These are phyloP conservation scores for Gracilaria gracilis DNA, from an alignment of 23 red algal species.

Conservation along the genomic window DNA sequence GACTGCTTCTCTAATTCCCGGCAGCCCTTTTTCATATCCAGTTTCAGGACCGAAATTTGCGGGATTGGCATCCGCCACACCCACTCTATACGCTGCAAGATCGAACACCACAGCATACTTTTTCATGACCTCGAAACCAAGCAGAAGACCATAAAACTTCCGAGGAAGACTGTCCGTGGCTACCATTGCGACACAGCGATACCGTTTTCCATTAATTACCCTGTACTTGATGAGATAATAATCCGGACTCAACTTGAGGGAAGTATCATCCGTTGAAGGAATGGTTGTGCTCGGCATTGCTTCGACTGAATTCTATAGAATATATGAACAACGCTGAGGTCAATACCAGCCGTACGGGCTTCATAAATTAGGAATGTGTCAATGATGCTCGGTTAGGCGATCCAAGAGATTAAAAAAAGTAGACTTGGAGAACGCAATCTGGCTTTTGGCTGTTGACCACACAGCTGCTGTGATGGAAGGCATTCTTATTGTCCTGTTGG, in stretches of 20 bases:
- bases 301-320: slow-evolving; percentile 31
- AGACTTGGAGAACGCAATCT: slow-evolving; percentile 42
- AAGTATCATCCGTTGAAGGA: background rate
- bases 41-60: slow-evolving; percentile 32
- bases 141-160: slow-evolving; percentile 46
- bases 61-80: slow-evolving; percentile 43
- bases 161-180: slow-evolving; percentile 49
- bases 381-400: slow-evolving; percentile 59
- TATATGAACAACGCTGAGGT: slow-evolving; percentile 52
- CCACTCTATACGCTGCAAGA: slow-evolving; percentile 30
- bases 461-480: slow-evolving; percentile 47
- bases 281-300: slow-evolving; percentile 68
- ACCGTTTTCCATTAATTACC: slow-evolving; percentile 18
- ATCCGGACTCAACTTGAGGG: slow-evolving; percentile 45
- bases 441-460: slow-evolving; percentile 58
- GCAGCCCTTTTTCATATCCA: slow-evolving; percentile 49
- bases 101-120: slow-evolving; percentile 66
- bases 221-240: slow-evolving; percentile 67
- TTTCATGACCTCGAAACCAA: slow-evolving; percentile 53
- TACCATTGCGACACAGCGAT: slow-evolving; percentile 67
- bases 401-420: slow-evolving; percentile 54
- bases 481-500: slow-evolving; percentile 21
- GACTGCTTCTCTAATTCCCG: background rate
- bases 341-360: slow-evolving; percentile 52
- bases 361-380: slow-evolving; percentile 58